Percentiles rank a stretch among this genome's conserved stretches.
These are phyloP conservation scores for Glycine soja DNA, from an alignment of 306 rosid genomes.

Conservation along the genomic window DNA sequence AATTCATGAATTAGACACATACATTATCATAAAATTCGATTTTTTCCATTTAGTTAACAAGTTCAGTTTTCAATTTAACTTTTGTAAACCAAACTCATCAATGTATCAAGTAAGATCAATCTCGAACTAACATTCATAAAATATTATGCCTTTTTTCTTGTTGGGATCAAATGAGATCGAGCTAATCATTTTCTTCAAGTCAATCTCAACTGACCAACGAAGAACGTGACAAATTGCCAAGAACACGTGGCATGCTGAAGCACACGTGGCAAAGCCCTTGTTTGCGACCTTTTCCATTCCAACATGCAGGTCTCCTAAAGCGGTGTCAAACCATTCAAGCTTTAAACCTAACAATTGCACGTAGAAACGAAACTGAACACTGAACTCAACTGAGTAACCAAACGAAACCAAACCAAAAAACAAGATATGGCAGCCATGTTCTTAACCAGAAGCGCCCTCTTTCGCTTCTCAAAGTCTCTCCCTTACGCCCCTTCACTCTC, in stretches of 20 bases:
- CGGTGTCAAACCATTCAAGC: background rate
- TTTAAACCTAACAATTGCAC: conserved; percentile 19
- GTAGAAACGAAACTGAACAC: background rate
- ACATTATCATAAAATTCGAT: too few species aligned
- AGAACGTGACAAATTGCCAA: conserved; percentile 28
- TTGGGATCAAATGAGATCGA: background rate
- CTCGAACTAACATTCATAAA: too few species aligned
- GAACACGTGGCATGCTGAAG: background rate
- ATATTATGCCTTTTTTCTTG: too few species aligned
- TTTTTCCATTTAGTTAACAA: background rate
- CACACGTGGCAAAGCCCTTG: background rate
- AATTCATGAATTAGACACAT: background rate
- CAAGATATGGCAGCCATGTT: conserved; percentile 60
- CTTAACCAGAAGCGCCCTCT: conserved; percentile 52
- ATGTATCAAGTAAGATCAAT: too few species aligned
- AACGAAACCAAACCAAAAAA: background rate
- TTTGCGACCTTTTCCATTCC: conserved; percentile 34
- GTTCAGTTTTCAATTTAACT: background rate
- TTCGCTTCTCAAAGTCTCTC: conserved; percentile 65
- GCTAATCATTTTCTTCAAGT: background rate
- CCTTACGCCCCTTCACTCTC: conserved; percentile 48
- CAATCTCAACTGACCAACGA: background rate
- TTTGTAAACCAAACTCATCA: background rate
- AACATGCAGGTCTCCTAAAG: conserved; percentile 4
- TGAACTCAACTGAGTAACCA: background rate